These are phyloP conservation scores for Irpex lacteus DNA, from an alignment of 1,284 basidiomycete species.

Conservation along the genomic window DNA sequence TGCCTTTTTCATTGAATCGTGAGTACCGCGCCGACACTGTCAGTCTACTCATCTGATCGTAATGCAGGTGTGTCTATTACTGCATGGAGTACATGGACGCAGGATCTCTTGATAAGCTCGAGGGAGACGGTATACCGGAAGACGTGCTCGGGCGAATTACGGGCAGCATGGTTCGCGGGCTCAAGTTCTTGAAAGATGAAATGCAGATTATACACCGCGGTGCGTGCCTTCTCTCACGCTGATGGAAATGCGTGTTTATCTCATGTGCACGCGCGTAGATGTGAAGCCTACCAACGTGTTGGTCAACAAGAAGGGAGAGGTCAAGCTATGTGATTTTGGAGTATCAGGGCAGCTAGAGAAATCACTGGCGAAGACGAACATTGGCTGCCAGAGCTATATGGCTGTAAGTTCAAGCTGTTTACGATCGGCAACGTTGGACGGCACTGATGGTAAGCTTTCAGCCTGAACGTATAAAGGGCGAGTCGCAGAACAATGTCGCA, in stretches of 20 bases:
- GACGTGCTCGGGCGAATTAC: slow-evolving; percentile 85
- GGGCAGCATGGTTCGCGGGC: slow-evolving; percentile 81
- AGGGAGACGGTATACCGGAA: slow-evolving; percentile 73
- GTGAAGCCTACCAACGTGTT: slow-evolving; percentile 98
- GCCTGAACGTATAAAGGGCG: slow-evolving; percentile 96
- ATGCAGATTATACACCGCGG: slow-evolving; percentile 96
- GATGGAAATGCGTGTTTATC: neutral
- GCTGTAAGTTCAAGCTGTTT: slow-evolving; percentile 58
- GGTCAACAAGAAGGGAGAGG: slow-evolving; percentile 83
- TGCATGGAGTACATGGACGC: slow-evolving; percentile 99
- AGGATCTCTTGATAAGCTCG: slow-evolving; percentile 88
- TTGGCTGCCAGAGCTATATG: slow-evolving; percentile 99
- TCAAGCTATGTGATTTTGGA: slow-evolving; percentile 98
- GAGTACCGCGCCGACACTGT: slow-evolving; percentile 37
- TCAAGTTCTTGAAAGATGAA: slow-evolving; percentile 95
- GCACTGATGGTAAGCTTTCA: slow-evolving; percentile 28
- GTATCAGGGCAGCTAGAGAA: slow-evolving; percentile 98
- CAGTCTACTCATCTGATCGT: neutral
- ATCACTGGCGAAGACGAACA: slow-evolving; percentile 96
- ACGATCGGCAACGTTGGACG: neutral
- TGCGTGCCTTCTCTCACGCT: slow-evolving; percentile 31
- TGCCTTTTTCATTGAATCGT: slow-evolving; percentile 98
- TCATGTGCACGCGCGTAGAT: slow-evolving; percentile 42
- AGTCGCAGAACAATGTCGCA: slow-evolving; percentile 81
- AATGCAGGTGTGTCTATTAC: slow-evolving; percentile 69